Evolutionary conservation across 371 early-diverging fungal genomes (phyloP).

Genomic region (Zancudomyces culisetae): DNA sequence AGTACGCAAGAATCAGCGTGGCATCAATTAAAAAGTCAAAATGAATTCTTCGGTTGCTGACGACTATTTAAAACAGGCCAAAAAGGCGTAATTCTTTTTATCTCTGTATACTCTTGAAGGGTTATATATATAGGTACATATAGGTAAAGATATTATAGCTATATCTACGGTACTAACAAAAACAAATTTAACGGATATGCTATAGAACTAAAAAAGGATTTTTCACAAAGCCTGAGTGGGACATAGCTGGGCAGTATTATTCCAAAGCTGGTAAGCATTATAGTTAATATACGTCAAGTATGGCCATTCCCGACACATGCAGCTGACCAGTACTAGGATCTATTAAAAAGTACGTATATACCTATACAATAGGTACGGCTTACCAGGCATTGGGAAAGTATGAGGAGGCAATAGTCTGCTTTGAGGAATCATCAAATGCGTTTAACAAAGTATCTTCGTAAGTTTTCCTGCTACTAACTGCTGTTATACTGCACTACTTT

Average conservation of each 20-base stretch:
- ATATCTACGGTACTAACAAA: no score
- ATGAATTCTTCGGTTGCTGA: no score
- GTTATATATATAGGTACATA: no score
- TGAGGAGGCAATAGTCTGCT: slow-evolving; percentile 59
- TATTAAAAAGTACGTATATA: not conserved
- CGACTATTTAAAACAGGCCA: no score
- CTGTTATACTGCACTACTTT: not conserved
- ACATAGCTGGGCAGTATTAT: slow-evolving; percentile 57
- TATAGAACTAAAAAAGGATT: slow-evolving; percentile 36
- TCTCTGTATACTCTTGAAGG: no score
- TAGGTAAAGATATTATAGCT: no score
- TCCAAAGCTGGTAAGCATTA: slow-evolving; percentile 38
- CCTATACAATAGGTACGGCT: slow-evolving; percentile 23
- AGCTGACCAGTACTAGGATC: not conserved
- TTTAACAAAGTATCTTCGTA: slow-evolving; percentile 48
- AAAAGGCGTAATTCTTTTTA: no score
- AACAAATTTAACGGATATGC: no score
- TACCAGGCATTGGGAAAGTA: slow-evolving; percentile 56
- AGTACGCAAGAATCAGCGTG: no score
- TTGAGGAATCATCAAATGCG: slow-evolving; percentile 50
- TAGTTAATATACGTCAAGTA: not conserved
- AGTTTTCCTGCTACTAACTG: slow-evolving; percentile 1
- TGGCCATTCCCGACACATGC: not conserved
- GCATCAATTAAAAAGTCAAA: no score
- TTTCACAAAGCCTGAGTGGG: slow-evolving; percentile 79